Evolutionary conservation across 1,284 basidiomycete species (phyloP).

Genomic region (Neonothopanus nambi): DNA sequence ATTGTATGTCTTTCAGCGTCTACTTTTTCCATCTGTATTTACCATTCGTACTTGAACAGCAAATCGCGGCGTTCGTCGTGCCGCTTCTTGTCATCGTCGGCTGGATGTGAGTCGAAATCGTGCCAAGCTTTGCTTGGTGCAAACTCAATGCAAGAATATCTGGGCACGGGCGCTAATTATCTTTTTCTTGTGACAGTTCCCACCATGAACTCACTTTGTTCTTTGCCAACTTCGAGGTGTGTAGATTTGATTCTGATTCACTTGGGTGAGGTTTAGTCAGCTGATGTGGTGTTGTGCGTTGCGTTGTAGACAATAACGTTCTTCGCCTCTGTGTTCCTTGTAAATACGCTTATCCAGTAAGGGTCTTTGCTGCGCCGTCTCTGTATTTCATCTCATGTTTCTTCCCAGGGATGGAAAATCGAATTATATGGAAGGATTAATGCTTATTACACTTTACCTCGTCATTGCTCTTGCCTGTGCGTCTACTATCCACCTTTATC

Average conservation of each 20-base stretch:
- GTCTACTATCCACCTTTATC: too few relatives aligned
- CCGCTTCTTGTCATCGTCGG: conserved; percentile 83
- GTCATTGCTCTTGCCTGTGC: conserved; percentile 60
- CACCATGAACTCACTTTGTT: conserved; percentile 80
- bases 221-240: conserved; percentile 79
- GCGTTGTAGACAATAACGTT: conserved; percentile 77
- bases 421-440: conserved; percentile 87
- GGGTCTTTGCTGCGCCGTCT: conserved; percentile 29
- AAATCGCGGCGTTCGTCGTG: conserved; percentile 88
- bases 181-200: conserved; percentile 45
- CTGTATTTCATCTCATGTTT: conserved; percentile 1
- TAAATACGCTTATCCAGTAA: conserved; percentile 76
- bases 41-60: conserved; percentile 40
- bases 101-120: conserved; percentile 64
- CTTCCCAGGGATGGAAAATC: conserved; percentile 69
- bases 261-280: neutral
- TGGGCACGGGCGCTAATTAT: neutral
- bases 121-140: neutral
- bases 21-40: neutral
- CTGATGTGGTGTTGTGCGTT: conserved; percentile 12
- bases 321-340: conserved; percentile 84
- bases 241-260: conserved; percentile 12
- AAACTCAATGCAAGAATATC: too few relatives aligned
- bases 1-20: conserved; percentile 56
- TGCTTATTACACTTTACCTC: conserved; percentile 65